Percentiles rank a stretch among this genome's conserved stretches.
Conservation (phyloP, 106 monocot genomes). For the Cymbidium sinense region DNA sequence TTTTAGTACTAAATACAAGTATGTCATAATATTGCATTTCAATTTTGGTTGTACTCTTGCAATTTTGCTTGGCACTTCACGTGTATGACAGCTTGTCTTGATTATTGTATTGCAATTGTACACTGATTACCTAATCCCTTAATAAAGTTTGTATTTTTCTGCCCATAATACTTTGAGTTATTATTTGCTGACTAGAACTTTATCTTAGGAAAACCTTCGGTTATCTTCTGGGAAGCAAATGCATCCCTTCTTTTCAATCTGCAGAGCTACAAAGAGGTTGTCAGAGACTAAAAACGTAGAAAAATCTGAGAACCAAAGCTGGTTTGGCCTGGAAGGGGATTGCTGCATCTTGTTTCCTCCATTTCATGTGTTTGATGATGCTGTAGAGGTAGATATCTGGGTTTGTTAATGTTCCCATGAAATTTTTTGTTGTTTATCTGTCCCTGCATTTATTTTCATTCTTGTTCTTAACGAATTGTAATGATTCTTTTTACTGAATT, state of each 20-base stretch:
- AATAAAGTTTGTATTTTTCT: not conserved
- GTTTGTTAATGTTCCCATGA: not conserved
- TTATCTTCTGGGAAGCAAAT: constrained; percentile 60
- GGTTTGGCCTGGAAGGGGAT: constrained; percentile 21
- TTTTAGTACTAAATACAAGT: not conserved
- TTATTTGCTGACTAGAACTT: constrained; percentile 5
- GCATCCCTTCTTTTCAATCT: constrained; percentile 75
- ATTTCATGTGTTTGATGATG: constrained; percentile 66
- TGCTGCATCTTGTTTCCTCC: constrained; percentile 28
- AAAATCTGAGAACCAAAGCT: constrained; percentile 21
- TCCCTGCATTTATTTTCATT: not conserved
- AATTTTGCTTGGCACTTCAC: not conserved
- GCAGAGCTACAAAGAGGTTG: constrained; percentile 34
- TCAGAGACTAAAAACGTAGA: constrained; percentile 12
- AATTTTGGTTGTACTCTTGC: not conserved
- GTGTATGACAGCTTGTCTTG: not conserved
- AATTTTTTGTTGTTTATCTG: constrained; percentile 3
- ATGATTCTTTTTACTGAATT: not conserved
- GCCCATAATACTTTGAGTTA: not conserved
- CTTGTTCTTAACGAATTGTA: not conserved
- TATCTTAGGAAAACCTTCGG: constrained; percentile 45
- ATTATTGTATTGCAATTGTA: not conserved
- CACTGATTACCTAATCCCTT: not conserved
- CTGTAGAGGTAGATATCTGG: constrained; percentile 21
- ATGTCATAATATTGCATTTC: not conserved